These are phyloP conservation scores for Pneumocystis oryctolagi DNA, from an alignment of 1,139 yeast genomes.

Conservation along the genomic window DNA sequence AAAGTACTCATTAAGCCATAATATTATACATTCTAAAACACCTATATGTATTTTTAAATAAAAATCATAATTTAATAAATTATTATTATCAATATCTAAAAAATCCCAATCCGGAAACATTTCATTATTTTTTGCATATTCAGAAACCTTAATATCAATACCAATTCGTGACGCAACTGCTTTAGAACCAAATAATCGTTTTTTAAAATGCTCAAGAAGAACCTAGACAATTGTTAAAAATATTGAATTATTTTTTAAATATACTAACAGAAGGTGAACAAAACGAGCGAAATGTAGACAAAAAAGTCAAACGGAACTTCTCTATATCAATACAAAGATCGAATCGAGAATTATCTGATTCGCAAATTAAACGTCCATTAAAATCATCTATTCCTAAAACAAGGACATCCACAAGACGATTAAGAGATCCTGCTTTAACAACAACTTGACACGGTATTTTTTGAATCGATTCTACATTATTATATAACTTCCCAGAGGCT, in stretches of 20 bases:
- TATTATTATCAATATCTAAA: conserved; percentile 26
- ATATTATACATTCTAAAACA: conserved; percentile 58
- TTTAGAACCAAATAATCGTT: conserved; percentile 43
- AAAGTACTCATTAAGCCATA: conserved; percentile 60
- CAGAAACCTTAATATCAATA: not conserved
- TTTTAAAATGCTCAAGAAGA: conserved; percentile 36
- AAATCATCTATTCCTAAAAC: conserved; percentile 49
- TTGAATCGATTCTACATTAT: conserved; percentile 18
- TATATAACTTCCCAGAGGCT: not conserved
- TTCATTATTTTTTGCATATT: conserved; percentile 1
- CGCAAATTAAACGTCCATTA: conserved; percentile 23
- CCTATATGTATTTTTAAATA: conserved; percentile 64
- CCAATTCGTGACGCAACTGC: conserved; percentile 41
- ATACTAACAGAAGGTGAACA: conserved; percentile 33
- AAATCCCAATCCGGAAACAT: conserved; percentile 26
- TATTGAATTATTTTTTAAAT: not conserved
- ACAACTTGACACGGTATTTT: conserved; percentile 28
- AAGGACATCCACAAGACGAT: conserved; percentile 44
- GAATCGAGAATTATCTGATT: conserved; percentile 3
- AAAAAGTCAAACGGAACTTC: conserved; percentile 45
- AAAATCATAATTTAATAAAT: conserved; percentile 33
- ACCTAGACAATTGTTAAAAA: not conserved
- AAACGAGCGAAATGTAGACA: conserved; percentile 50
- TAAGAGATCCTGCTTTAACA: conserved; percentile 46
- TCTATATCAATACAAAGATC: conserved; percentile 43